Evolutionary conservation across 2,329 filamentous ascomycete genomes (phyloP).

Genomic region (Ophiobolus disseminans): DNA sequence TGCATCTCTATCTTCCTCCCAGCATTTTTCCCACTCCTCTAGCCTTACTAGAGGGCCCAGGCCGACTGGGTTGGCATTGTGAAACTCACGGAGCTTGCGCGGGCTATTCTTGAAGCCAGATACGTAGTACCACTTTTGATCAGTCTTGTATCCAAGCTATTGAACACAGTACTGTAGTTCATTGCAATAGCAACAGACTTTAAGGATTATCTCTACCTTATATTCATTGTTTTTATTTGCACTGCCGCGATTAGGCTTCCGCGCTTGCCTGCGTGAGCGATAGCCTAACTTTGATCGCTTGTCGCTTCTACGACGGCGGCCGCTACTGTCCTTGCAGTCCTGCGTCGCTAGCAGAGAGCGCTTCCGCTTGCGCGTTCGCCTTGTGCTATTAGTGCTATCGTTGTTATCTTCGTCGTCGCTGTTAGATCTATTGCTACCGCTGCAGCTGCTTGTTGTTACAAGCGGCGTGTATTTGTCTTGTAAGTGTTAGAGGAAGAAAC

Average conservation of each 20-base stretch:
- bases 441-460: background rate
- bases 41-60: conserved; percentile 16
- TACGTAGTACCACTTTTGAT: conserved; percentile 14
- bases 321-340: background rate
- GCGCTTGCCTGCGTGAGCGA: conserved; percentile 1
- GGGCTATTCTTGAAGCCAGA: conserved; percentile 17
- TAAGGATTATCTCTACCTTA: conserved; percentile 12
- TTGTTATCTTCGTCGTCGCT: background rate
- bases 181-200: conserved; percentile 6
- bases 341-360: background rate
- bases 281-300: background rate
- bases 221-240: conserved; percentile 10
- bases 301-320: background rate
- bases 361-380: background rate
- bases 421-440: background rate
- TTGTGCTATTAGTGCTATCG: background rate
- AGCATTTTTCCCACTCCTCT: conserved; percentile 14
- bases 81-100: conserved; percentile 11
- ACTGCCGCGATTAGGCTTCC: conserved; percentile 3
- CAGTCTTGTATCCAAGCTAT: conserved; percentile 12
- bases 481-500: conserved; percentile 9
- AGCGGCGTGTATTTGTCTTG: background rate
- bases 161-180: conserved; percentile 13
- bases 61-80: conserved; percentile 10
- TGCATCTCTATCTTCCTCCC: conserved; percentile 20